These are phyloP conservation scores for Cladosporium sp. DNA, from an alignment of 2,329 filamentous ascomycete species.

Conservation along the genomic window DNA sequence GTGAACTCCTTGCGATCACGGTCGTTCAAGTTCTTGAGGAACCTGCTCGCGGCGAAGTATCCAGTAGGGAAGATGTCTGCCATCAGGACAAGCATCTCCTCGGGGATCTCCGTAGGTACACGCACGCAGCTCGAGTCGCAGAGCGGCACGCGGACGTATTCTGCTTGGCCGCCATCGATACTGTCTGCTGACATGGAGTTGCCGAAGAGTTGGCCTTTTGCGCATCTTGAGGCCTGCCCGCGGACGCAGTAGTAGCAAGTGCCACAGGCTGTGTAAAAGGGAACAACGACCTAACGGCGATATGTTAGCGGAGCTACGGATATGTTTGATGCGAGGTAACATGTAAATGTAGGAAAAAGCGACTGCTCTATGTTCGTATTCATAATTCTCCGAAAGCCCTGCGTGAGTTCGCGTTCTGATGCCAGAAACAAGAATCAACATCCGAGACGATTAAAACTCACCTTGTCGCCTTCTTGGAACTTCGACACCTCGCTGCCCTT, in stretches of 20 bases:
- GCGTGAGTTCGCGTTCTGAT: too few relatives aligned
- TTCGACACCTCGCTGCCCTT: conserved; percentile 63
- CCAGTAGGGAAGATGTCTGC: conserved; percentile 85
- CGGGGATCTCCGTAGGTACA: conserved; percentile 65
- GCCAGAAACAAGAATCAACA: too few relatives aligned
- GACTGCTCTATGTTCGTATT: too few relatives aligned
- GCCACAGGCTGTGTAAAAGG: conserved; percentile 75
- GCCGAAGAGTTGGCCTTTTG: conserved; percentile 52
- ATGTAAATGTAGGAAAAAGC: too few relatives aligned
- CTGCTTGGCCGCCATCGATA: conserved; percentile 29
- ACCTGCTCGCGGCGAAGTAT: conserved; percentile 77
- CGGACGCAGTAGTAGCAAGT: conserved; percentile 81
- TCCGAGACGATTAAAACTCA: too few relatives aligned
- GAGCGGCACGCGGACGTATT: conserved; percentile 64
- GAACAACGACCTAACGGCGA: conserved; percentile 60
- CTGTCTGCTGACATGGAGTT: conserved; percentile 30
- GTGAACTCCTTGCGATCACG: conserved; percentile 61
- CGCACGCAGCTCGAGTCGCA: conserved; percentile 75
- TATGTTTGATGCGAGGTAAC: background rate
- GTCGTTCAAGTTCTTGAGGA: conserved; percentile 57
- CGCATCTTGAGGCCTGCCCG: conserved; percentile 72
- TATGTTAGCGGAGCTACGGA: background rate
- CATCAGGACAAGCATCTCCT: conserved; percentile 77
- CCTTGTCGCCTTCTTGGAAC: conserved; percentile 63
- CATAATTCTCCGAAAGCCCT: too few relatives aligned